Conservation (phyloP, 2,329 filamentous ascomycete species). For the Teratosphaeria zuluensis region DNA sequence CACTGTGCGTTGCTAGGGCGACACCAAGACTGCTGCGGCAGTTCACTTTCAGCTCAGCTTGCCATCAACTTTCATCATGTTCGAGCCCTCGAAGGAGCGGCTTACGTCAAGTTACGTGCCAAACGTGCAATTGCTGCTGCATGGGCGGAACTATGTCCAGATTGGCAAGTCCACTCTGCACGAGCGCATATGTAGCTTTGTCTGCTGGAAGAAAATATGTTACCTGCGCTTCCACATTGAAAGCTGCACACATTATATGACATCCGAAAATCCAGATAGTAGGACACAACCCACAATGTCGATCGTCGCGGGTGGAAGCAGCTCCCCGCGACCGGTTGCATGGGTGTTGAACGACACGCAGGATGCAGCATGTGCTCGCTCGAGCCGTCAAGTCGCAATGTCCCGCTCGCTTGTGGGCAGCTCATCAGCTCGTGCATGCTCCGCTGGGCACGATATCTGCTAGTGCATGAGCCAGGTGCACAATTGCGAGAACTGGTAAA, state of each 20-base stretch:
- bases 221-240: neutral
- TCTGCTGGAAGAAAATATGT: neutral
- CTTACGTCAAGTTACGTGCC: neutral
- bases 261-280: neutral
- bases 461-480: neutral
- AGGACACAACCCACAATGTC: neutral
- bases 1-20: neutral
- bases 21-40: neutral
- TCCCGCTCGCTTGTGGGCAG: slow-evolving; percentile 11
- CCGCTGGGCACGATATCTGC: neutral
- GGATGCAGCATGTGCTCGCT: slow-evolving; percentile 1
- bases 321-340: slow-evolving; percentile 14
- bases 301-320: slow-evolving; percentile 10
- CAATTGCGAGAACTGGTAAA: too few relatives aligned
- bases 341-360: slow-evolving; percentile 8
- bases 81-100: neutral
- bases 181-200: neutral
- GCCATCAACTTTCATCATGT: neutral
- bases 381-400: neutral
- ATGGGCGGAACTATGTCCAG: neutral
- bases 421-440: slow-evolving; percentile 1
- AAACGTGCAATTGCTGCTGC: neutral
- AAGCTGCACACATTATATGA: neutral
- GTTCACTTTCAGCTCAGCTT: neutral
- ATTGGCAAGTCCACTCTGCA: neutral